A percentile compares a stretch with the other conserved stretches of the same genome.
These are phyloP conservation scores for Fusarium xylarioides DNA, from an alignment of 2,329 filamentous ascomycete genomes.

Conservation along the genomic window DNA sequence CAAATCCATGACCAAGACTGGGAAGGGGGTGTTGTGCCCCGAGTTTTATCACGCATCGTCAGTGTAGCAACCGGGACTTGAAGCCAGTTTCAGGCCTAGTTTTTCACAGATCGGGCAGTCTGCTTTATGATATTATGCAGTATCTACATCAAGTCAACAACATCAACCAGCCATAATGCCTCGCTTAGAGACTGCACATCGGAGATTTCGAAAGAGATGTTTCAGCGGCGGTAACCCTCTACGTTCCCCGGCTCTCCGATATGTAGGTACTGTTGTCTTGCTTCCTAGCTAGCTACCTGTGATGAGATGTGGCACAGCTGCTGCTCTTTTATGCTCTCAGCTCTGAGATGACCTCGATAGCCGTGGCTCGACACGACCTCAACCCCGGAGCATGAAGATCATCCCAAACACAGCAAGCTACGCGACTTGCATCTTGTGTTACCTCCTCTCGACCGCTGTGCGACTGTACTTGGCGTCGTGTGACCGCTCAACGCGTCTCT, in stretches of 20 bases:
- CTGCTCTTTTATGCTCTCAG: conserved; percentile 6
- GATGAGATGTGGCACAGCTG: conserved; percentile 12
- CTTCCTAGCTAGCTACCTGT: background rate
- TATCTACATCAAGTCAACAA: conserved; percentile 26
- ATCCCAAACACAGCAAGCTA: conserved; percentile 16
- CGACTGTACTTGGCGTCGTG: conserved; percentile 9
- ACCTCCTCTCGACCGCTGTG: conserved; percentile 6
- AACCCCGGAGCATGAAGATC: conserved; percentile 14
- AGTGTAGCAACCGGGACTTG: conserved; percentile 32
- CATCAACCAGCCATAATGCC: conserved; percentile 20
- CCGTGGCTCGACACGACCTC: conserved; percentile 15
- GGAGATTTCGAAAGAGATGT: conserved; percentile 40
- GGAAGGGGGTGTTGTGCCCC: conserved; percentile 9
- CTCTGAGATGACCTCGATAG: conserved; percentile 22
- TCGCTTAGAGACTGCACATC: conserved; percentile 41
- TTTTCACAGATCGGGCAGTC: conserved; percentile 35
- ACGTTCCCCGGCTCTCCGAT: conserved; percentile 14
- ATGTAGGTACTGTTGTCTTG: conserved; percentile 11
- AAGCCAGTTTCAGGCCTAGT: conserved; percentile 30
- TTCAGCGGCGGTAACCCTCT: conserved; percentile 26
- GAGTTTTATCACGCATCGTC: conserved; percentile 32
- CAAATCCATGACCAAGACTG: conserved; percentile 41
- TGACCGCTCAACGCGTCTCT: conserved; percentile 19
- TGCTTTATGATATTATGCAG: conserved; percentile 18
- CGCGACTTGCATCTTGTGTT: conserved; percentile 19